A percentile compares a stretch with the other conserved stretches of the same genome.
phyloP scores from a whole-genome alignment of 1,284 basidiomycete genomes.

The Stygiomarasmius scandens region DNA sequence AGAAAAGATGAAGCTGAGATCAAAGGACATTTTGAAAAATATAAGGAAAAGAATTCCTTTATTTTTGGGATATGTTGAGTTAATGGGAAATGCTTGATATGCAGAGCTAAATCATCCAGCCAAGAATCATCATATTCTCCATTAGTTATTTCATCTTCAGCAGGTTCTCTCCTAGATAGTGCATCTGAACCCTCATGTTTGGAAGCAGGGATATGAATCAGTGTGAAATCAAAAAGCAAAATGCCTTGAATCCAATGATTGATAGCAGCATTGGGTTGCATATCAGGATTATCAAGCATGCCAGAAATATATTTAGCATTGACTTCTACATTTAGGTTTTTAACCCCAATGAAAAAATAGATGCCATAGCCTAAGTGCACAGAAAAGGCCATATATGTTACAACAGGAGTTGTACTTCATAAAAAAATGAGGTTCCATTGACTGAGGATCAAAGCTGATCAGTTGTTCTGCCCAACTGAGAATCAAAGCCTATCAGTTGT shows the following conservation, averaged over 20 bases:
- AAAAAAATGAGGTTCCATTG: too few relatives aligned
- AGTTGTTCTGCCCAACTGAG: too few relatives aligned
- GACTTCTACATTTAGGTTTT: slow-evolving; percentile 2
- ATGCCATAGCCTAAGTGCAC: not conserved
- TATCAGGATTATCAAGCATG: slow-evolving; percentile 2
- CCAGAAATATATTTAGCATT: slow-evolving; percentile 5
- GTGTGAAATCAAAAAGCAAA: slow-evolving; percentile 2
- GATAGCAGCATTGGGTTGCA: slow-evolving; percentile 4
- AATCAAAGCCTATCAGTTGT: too few relatives aligned
- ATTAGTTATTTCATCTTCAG: not conserved
- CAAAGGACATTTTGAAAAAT: not conserved
- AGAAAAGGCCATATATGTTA: too few relatives aligned
- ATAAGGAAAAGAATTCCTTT: not conserved
- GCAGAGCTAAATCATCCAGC: not conserved
- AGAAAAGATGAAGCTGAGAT: not conserved
- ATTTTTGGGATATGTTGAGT: not conserved
- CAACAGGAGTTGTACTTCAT: too few relatives aligned
- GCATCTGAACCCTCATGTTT: slow-evolving; percentile 9
- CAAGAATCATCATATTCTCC: slow-evolving; percentile 2
- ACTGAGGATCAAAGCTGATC: too few relatives aligned
- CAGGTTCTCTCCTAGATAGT: slow-evolving; percentile 3
- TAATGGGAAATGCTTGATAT: not conserved
- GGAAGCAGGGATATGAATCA: slow-evolving; percentile 1
- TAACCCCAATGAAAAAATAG: slow-evolving; percentile 3
- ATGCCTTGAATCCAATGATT: slow-evolving; percentile 6